Base-by-base conservation (phyloP, 2,329 filamentous ascomycete genomes). In the Arthrobotrys sinensis region DNA sequence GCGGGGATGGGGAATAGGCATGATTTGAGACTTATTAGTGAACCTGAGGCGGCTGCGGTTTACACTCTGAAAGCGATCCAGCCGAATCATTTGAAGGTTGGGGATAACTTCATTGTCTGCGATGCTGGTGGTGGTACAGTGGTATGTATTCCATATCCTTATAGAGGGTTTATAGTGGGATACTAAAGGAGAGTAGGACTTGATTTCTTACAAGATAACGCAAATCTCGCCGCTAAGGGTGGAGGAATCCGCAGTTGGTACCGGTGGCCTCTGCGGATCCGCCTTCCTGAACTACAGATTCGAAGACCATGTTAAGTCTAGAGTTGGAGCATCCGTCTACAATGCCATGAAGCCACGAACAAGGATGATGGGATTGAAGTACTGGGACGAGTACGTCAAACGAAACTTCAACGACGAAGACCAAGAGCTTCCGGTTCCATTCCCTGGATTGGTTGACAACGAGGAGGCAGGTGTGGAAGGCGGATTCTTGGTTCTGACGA, bases 341-440 rank as follows among this genome's bases (percentile, higher is more conserved):
- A 79, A 80, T 43, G 71, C 67, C 14, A 48, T 81, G 73, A 81
- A 80, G 38, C 67, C 70, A 12, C 80, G 80, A 71, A 80, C 79
- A 10, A 76, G 80, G 65, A 68, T 85, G 69, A 86, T 86, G 85
- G 92, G 90, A 1, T 85, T 94, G 63, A 88, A 90, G 69, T 94
- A 93, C 82, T 95, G 93, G 83, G 92, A 95, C 82, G 92, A 94
- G 82, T 94, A 93, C 82, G 92, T 95, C 12, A 95, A 95, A 85
- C 88, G 92, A 12, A 94, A 93, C 82, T 95, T 94, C 83, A 91
- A 92, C 82, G 91, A 92, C 81, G 92, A 93, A 82, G 89, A 92
- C 80, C 88, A 90, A 62, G 92, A 94, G 83, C 89, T 94, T 75
- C 93, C 93, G 73, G 88, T 94, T 3, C 92, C 92, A 0, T 92